phyloP scores from a whole-genome alignment of 495 filamentous ascomycete genomes.

The Neurospora sp. region DNA sequence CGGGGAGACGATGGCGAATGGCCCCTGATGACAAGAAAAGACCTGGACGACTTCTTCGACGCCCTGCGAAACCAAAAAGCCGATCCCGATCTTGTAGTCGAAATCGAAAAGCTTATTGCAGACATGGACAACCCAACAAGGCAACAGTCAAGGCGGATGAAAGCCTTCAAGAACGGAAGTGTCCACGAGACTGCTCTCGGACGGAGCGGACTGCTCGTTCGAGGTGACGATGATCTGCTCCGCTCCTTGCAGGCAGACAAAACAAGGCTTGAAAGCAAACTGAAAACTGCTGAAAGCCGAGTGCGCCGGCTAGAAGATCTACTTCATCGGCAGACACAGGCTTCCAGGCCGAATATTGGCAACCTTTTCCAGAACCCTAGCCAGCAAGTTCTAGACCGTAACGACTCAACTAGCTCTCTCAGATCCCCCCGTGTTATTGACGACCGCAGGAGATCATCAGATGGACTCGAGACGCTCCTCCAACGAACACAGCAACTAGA shows the following conservation, averaged over 20 bases:
- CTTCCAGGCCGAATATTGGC: constrained; percentile 57
- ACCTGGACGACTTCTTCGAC: constrained; percentile 56
- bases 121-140: constrained; percentile 66
- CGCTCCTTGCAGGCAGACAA: constrained; percentile 67
- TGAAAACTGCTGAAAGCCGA: constrained; percentile 83
- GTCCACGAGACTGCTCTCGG: constrained; percentile 76
- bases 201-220: constrained; percentile 67
- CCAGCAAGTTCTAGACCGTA: constrained; percentile 27
- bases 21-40: constrained; percentile 55
- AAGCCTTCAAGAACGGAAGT: constrained; percentile 93
- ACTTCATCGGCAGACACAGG: constrained; percentile 73
- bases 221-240: constrained; percentile 70
- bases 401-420: constrained; percentile 33
- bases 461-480: constrained; percentile 26
- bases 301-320: constrained; percentile 88
- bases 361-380: constrained; percentile 47
- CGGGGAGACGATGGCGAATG: constrained; percentile 69
- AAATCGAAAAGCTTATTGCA: constrained; percentile 47
- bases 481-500: constrained; percentile 68
- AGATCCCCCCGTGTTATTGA: constrained; percentile 24
- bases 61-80: constrained; percentile 44
- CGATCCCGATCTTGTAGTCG: constrained; percentile 34
- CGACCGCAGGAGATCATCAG: constrained; percentile 27
- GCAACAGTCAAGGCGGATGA: constrained; percentile 64
- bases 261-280: constrained; percentile 61